phyloP scores from a whole-genome alignment of 2,329 filamentous ascomycete species.

The Calonectria leucothoes region DNA sequence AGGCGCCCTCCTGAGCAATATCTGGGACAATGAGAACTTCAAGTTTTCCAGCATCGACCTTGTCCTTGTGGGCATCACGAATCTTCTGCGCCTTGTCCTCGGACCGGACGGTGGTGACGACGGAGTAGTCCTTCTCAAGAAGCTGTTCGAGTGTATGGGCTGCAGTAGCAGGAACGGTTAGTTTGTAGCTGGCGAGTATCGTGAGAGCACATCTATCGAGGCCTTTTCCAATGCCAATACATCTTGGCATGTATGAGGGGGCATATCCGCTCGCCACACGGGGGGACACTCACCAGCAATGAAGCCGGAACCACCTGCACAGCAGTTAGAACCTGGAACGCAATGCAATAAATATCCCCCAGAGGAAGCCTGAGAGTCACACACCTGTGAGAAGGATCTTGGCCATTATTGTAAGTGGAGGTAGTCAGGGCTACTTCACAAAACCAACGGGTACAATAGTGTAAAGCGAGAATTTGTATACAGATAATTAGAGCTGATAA shows the following conservation, averaged over 20 bases:
- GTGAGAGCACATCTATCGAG: not conserved
- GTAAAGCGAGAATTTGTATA: not conserved
- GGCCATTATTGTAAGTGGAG: conserved; percentile 37
- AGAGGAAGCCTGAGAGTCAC: not conserved
- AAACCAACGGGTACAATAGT: not conserved
- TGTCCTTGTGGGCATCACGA: conserved; percentile 56
- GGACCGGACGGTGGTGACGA: conserved; percentile 67
- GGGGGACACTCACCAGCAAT: conserved; percentile 45
- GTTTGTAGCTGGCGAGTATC: conserved; percentile 4
- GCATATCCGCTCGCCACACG: not conserved
- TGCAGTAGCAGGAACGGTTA: conserved; percentile 34
- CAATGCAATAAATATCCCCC: not conserved
- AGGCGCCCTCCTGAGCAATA: conserved; percentile 79
- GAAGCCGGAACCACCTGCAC: conserved; percentile 49
- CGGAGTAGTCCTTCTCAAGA: conserved; percentile 60
- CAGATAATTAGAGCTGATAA: not conserved
- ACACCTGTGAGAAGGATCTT: conserved; percentile 48
- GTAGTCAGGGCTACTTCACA: too few relatives aligned
- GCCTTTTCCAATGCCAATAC: not conserved
- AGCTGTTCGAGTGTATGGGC: conserved; percentile 68
- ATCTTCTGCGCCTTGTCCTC: conserved; percentile 66
- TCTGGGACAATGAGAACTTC: conserved; percentile 76
- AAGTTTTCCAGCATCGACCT: conserved; percentile 56
- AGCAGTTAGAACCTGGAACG: conserved; percentile 19
- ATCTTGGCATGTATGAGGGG: too few relatives aligned